These are phyloP conservation scores for Cardamine occulta DNA, from an alignment of 345 rosid genomes.

Conservation along the genomic window DNA sequence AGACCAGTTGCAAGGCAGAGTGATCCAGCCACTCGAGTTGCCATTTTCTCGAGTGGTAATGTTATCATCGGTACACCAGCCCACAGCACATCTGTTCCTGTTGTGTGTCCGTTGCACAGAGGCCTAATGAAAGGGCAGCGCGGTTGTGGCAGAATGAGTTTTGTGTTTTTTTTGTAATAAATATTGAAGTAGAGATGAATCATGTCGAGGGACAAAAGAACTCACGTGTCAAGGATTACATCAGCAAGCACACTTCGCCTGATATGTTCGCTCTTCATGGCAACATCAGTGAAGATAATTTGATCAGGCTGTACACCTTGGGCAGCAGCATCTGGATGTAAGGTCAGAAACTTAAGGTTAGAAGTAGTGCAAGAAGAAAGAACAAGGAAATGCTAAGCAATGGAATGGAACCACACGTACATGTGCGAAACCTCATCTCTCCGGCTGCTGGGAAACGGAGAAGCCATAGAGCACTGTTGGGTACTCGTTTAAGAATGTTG, in stretches of 20 bases:
- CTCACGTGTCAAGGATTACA: slow-evolving; percentile 92
- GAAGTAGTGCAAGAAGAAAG: not conserved
- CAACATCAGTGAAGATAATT: slow-evolving; percentile 96
- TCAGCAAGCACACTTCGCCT: slow-evolving; percentile 96
- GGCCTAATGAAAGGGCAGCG: slow-evolving; percentile 55
- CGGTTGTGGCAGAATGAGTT: not conserved
- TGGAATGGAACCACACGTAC: slow-evolving; percentile 49
- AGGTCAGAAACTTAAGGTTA: slow-evolving; percentile 2
- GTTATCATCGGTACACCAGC: slow-evolving; percentile 99
- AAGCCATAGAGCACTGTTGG: slow-evolving; percentile 98
- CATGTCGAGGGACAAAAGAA: slow-evolving; percentile 3
- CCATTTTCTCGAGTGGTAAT: slow-evolving; percentile 99
- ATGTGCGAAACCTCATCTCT: slow-evolving; percentile 85
- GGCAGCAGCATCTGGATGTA: slow-evolving; percentile 74
- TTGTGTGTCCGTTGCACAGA: slow-evolving; percentile 96
- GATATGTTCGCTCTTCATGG: slow-evolving; percentile 95
- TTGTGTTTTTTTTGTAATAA: not conserved
- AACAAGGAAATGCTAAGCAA: not conserved
- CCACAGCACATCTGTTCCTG: slow-evolving; percentile 97
- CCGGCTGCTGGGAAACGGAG: slow-evolving; percentile 99
- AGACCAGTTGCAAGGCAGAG: slow-evolving; percentile 95
- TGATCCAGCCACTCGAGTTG: slow-evolving; percentile 98
- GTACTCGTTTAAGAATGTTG: slow-evolving; percentile 93
- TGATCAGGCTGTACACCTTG: slow-evolving; percentile 92
- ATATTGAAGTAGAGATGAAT: not conserved